phyloP scores from a whole-genome alignment of 2,329 filamentous ascomycete species.

The Claviceps quebecensis region DNA sequence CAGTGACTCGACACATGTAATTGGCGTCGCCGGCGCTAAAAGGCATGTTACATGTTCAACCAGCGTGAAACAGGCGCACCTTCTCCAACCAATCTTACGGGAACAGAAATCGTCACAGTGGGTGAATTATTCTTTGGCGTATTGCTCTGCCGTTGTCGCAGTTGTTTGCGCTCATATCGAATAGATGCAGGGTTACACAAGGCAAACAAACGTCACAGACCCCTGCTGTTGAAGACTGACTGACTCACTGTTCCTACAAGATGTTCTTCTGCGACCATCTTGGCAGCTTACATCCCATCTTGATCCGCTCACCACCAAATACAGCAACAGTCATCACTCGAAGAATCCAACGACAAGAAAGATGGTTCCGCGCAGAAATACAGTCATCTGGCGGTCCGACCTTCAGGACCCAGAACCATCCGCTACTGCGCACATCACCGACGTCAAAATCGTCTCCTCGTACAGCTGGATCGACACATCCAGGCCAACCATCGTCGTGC shows the following conservation, averaged over 20 bases:
- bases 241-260: too few relatives aligned
- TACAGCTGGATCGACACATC: conserved; percentile 34
- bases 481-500: conserved; percentile 29
- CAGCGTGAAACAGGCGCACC: too few relatives aligned
- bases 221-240: too few relatives aligned
- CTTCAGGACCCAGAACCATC: neutral
- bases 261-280: neutral
- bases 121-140: too few relatives aligned
- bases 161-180: too few relatives aligned
- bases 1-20: neutral
- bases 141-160: too few relatives aligned
- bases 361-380: neutral
- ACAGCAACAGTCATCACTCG: neutral
- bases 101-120: too few relatives aligned
- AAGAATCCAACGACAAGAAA: neutral
- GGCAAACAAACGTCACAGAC: too few relatives aligned
- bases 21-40: neutral
- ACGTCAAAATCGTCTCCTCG: conserved; percentile 28
- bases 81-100: too few relatives aligned
- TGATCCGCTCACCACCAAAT: neutral
- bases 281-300: neutral
- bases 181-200: too few relatives aligned
- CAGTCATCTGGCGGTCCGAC: neutral
- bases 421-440: conserved; percentile 16
- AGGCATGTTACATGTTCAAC: neutral